phyloP scores from a whole-genome alignment of 75 land plant species.

The Selaginella moellendorffii region DNA sequence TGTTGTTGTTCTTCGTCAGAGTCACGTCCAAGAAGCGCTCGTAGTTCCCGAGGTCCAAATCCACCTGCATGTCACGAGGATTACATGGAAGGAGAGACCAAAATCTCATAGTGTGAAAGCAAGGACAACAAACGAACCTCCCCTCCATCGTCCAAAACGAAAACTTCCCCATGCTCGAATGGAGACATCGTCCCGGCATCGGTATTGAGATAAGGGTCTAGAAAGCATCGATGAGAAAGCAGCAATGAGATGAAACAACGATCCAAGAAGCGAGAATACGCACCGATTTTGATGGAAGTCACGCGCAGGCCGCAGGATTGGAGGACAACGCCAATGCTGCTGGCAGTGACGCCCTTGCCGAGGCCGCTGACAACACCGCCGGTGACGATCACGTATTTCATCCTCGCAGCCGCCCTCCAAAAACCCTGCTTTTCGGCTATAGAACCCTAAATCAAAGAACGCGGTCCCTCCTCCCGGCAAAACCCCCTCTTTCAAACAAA shows the following conservation, averaged over 20 bases:
- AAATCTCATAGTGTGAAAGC: background rate
- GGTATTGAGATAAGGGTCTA: constrained; percentile 86
- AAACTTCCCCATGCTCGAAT: constrained; percentile 94
- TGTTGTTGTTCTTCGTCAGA: constrained; percentile 72
- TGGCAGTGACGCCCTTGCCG: constrained; percentile 68
- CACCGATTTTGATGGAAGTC: constrained; percentile 69
- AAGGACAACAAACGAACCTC: constrained; percentile 37
- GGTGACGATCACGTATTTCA: constrained; percentile 69
- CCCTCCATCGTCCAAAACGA: constrained; percentile 88
- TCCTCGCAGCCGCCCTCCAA: constrained; percentile 9
- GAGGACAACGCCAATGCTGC: constrained; percentile 65
- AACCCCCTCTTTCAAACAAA: no score
- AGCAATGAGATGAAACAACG: background rate
- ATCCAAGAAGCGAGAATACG: background rate
- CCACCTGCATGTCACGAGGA: constrained; percentile 37
- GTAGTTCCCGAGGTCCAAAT: constrained; percentile 88
- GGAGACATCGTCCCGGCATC: constrained; percentile 99
- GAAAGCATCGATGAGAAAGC: background rate
- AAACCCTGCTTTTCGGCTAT: background rate
- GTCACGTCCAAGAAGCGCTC: constrained; percentile 83
- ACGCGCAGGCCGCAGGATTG: constrained; percentile 58
- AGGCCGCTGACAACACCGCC: constrained; percentile 71
- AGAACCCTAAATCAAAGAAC: background rate
- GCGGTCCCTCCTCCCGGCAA: no score
- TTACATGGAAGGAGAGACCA: background rate